Evolutionary conservation across 2,329 filamentous ascomycete genomes (phyloP).

Genomic region (Biscogniauxia marginata): DNA sequence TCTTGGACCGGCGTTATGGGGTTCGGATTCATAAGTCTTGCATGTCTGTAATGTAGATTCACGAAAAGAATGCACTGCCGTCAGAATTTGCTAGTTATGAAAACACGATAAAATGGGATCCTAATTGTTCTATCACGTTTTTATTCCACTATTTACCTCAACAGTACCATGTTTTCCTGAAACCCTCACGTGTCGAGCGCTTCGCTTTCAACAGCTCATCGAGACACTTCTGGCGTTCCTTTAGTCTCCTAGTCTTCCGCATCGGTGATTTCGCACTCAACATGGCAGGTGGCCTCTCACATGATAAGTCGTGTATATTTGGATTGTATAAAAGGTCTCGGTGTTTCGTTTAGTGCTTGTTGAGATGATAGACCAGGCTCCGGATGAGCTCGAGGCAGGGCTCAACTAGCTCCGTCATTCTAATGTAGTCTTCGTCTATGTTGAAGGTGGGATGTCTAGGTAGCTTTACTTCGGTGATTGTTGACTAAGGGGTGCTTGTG

Average conservation of each 20-base stretch:
- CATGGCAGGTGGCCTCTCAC: background rate
- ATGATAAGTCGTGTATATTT: background rate
- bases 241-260: background rate
- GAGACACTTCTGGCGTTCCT: background rate
- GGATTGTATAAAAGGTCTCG: background rate
- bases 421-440: no score
- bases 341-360: no score
- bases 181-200: background rate
- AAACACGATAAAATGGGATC: slow-evolving; percentile 1
- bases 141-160: background rate
- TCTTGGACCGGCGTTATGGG: slow-evolving; percentile 29
- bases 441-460: no score
- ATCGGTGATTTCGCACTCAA: background rate
- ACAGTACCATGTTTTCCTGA: background rate
- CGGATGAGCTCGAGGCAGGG: no score
- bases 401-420: no score
- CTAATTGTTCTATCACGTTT: background rate
- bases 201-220: background rate
- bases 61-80: slow-evolving; percentile 22
- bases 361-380: no score
- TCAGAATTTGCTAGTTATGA: slow-evolving; percentile 11
- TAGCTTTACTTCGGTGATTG: no score
- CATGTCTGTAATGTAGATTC: slow-evolving; percentile 29
- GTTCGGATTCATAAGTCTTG: slow-evolving; percentile 28
- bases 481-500: no score